Conservation (phyloP, 2,329 filamentous ascomycete genomes). For the Blastomyces parvus region DNA sequence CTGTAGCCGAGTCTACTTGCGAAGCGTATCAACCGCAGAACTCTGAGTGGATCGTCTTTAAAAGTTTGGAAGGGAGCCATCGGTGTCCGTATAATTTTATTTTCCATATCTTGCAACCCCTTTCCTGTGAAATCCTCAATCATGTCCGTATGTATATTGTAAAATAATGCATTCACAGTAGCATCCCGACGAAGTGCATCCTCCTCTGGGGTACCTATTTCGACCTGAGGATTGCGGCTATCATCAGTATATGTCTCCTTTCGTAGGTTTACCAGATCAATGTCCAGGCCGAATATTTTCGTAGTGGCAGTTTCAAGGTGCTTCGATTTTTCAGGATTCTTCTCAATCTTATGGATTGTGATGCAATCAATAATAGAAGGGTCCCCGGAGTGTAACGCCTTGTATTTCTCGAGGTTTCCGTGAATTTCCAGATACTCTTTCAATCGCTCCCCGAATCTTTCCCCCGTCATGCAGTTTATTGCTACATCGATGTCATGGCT, state of each 20-base stretch:
- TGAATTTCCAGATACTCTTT: constrained; percentile 36
- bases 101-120: constrained; percentile 65
- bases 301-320: constrained; percentile 88
- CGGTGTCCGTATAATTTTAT: constrained; percentile 69
- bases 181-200: constrained; percentile 85
- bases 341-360: constrained; percentile 75
- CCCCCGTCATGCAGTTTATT: constrained; percentile 42
- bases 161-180: constrained; percentile 92
- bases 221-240: constrained; percentile 81
- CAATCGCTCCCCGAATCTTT: constrained; percentile 37
- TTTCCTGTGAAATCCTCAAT: constrained; percentile 76
- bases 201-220: constrained; percentile 85
- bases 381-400: constrained; percentile 35
- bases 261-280: constrained; percentile 88
- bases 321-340: constrained; percentile 93
- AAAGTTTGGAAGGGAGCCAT: constrained; percentile 86
- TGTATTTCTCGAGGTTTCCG: constrained; percentile 36
- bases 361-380: constrained; percentile 49
- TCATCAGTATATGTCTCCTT: constrained; percentile 87
- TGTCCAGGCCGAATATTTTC: constrained; percentile 72
- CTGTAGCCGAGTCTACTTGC: constrained; percentile 71
- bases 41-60: constrained; percentile 81
- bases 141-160: constrained; percentile 69
- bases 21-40: constrained; percentile 80
- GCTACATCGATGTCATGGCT: constrained; percentile 43